Conservation (phyloP, 2,329 filamentous ascomycete species). For the Beauveria caledonica region DNA sequence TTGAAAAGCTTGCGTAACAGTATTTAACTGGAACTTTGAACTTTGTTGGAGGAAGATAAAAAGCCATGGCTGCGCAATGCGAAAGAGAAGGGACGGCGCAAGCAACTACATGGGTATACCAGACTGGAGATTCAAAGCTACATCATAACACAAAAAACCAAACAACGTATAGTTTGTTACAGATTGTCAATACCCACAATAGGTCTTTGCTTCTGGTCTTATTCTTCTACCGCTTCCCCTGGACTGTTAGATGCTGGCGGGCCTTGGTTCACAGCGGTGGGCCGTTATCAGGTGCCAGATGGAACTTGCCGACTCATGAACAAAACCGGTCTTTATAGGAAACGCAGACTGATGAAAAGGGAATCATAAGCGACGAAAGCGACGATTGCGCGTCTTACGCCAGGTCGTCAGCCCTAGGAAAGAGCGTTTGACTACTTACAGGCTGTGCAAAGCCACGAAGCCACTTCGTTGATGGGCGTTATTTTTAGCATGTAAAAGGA, state of each 20-base stretch:
- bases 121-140: no score
- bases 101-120: no score
- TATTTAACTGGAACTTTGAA: neutral
- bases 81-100: no score
- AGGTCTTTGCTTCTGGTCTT: no score
- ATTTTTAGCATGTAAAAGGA: neutral
- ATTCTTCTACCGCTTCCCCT: neutral
- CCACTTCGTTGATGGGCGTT: neutral
- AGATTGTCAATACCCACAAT: no score
- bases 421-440: neutral
- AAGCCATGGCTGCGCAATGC: neutral
- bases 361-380: neutral
- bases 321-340: neutral
- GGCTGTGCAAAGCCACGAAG: neutral
- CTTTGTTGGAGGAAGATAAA: neutral
- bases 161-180: no score
- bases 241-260: neutral
- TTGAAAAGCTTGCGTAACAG: neutral
- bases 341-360: neutral
- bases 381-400: neutral
- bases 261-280: neutral
- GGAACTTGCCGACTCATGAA: neutral
- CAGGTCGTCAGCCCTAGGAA: neutral
- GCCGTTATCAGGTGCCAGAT: neutral
- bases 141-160: no score